Percentiles rank a stretch among this genome's conserved stretches.
Conservation (phyloP, 495 filamentous ascomycete species). For the Aspergillus carlsbadensis region DNA sequence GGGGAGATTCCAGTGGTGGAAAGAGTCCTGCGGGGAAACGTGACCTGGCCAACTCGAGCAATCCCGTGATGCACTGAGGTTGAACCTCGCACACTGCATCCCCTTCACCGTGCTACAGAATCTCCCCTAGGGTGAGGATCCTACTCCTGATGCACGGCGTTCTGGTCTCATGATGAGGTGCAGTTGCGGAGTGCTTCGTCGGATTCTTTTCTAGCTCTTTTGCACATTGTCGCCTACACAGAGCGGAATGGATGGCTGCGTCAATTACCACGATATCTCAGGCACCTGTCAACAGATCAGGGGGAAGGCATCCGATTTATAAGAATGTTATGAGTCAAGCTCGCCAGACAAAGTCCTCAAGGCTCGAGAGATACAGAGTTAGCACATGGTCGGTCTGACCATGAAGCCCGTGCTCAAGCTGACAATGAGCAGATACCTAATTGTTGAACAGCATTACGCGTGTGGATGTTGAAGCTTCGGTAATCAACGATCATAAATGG, state of each 20-base stretch:
- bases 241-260: constrained; percentile 12
- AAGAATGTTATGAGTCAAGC: background rate
- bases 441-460: background rate
- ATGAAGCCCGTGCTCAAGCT: background rate
- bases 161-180: constrained; percentile 18
- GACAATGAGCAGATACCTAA: background rate
- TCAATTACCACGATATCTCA: constrained; percentile 1
- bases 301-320: background rate
- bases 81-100: background rate
- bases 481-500: background rate
- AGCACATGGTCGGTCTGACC: background rate
- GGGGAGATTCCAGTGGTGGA: background rate
- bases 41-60: constrained; percentile 6
- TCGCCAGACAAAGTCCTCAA: too few relatives aligned
- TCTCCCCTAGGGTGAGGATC: background rate
- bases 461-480: background rate
- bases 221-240: constrained; percentile 17
- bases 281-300: background rate
- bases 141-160: background rate
- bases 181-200: constrained; percentile 2
- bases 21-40: constrained; percentile 8
- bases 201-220: constrained; percentile 2
- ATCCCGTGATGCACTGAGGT: background rate
- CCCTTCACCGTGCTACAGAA: background rate
- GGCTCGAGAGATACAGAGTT: background rate